A percentile compares a stretch with the other conserved stretches of the same genome.
These are phyloP conservation scores for Pyricularia sp. DNA, from an alignment of 2,329 filamentous ascomycete genomes.

Conservation along the genomic window DNA sequence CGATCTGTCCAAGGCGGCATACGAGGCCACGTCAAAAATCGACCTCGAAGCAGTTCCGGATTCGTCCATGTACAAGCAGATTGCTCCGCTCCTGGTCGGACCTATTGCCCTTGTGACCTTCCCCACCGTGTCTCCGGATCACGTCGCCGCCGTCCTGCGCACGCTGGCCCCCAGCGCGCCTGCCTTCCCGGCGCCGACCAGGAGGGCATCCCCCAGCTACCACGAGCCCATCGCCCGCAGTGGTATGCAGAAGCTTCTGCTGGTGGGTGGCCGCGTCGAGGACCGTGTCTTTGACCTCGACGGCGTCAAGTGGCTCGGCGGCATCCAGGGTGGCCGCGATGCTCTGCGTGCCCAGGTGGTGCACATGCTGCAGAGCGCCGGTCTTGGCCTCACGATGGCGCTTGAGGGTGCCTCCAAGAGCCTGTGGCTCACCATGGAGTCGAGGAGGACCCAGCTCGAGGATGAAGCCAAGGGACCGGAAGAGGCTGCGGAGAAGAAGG, in stretches of 20 bases:
- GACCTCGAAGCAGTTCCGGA: slow-evolving; percentile 19
- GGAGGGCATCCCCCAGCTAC: slow-evolving; percentile 69
- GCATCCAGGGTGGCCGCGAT: slow-evolving; percentile 73
- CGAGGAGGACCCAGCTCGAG: slow-evolving; percentile 70
- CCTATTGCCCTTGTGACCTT: slow-evolving; percentile 74
- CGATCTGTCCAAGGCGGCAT: slow-evolving; percentile 45
- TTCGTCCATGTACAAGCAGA: slow-evolving; percentile 40
- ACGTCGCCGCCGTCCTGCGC: slow-evolving; percentile 72
- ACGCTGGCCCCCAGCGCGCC: slow-evolving; percentile 65
- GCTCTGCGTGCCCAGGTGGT: slow-evolving; percentile 77
- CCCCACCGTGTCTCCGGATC: slow-evolving; percentile 71
- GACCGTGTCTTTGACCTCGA: slow-evolving; percentile 72
- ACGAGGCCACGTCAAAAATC: slow-evolving; percentile 23
- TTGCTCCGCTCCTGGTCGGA: slow-evolving; percentile 71
- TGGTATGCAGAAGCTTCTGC: slow-evolving; percentile 76
- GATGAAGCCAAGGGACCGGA: slow-evolving; percentile 43
- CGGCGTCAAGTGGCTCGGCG: slow-evolving; percentile 55
- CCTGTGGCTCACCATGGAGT: slow-evolving; percentile 82
- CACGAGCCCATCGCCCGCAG: slow-evolving; percentile 71
- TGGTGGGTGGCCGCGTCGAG: slow-evolving; percentile 82
- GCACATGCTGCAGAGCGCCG: slow-evolving; percentile 68
- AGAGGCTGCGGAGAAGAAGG: slow-evolving; percentile 15
- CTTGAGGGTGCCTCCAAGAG: slow-evolving; percentile 73
- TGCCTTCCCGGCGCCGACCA: slow-evolving; percentile 68
- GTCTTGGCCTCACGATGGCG: slow-evolving; percentile 65